Base-by-base conservation (phyloP, 2,329 filamentous ascomycete species). In the Hypomyces rosellus region DNA sequence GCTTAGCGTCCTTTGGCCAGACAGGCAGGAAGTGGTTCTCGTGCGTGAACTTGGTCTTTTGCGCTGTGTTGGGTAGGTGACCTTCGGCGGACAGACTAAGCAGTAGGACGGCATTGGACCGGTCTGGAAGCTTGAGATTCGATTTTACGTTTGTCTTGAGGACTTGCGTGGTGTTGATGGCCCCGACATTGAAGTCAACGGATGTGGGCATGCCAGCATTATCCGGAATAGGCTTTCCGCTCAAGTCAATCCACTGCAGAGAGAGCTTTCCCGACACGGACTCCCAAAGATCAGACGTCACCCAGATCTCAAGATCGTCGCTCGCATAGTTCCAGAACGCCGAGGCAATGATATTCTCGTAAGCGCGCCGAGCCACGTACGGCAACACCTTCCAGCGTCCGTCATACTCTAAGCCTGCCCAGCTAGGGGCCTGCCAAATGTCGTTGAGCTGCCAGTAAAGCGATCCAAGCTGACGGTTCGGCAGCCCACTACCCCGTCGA, bases 401-500 rank as follows among this genome's bases (percentile, higher is more conserved):
- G 45, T 78, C 76, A 53, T 82, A 82, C 60, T 85, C 81, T 34
- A 84, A 77, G 0, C 78, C 76, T 0, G 81, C 78, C 81, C 81
- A 85, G 0, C 78, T 82, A 0, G 81, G 80, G 1, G 79, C 80
- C 55, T 81, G 78, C 80, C 80, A 83, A 51, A 82, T 76, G 57
- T 85, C 81, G 56, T 85, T 80, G 1, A 85, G 68, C 58, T 85
- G 81, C 82, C 81, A 85, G 61, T 84, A 84, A 5, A 85, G 60
- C 11, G 72, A 74, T 0, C 81, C 81, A 2, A 84, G 69, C 56
- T 84, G 79, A 0, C 79, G 70, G 53, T 84, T 75, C 0, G 74
- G 75, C 57, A 74, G 59, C 0, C 79, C 81, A 37, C 76, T 80
- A 0, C 81, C 81, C 5, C 76, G 69, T 5, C 81, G 73, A 58